Percentiles rank a stretch among this genome's conserved stretches.
These are phyloP conservation scores for Aspergillus aculeatinus DNA, from an alignment of 2,329 filamentous ascomycete genomes.

Conservation along the genomic window DNA sequence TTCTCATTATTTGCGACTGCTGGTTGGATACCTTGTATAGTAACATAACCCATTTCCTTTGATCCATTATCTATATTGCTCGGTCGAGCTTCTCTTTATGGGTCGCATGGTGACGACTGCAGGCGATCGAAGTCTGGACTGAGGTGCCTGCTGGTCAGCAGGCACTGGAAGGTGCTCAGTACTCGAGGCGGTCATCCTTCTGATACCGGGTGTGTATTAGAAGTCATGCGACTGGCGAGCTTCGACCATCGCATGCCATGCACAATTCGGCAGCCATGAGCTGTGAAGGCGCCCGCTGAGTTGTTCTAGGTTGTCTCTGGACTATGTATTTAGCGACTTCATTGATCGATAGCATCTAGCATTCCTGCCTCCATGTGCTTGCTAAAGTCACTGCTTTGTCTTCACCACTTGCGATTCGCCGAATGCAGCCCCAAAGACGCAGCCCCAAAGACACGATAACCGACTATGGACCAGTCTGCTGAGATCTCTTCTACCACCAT, in stretches of 20 bases:
- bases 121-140: neutral
- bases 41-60: slow-evolving; percentile 34
- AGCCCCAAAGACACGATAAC: neutral
- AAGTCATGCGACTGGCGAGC: neutral
- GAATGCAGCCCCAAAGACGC: neutral
- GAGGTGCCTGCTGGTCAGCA: neutral
- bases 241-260: neutral
- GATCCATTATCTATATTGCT: slow-evolving; percentile 19
- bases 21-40: slow-evolving; percentile 40
- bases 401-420: neutral
- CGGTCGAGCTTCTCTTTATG: neutral
- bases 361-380: neutral
- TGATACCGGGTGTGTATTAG: neutral
- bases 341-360: neutral
- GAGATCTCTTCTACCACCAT: neutral
- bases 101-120: neutral
- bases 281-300: neutral
- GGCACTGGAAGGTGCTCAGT: neutral
- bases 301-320: neutral
- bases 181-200: neutral
- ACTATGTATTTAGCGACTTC: neutral
- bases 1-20: slow-evolving; percentile 29
- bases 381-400: neutral
- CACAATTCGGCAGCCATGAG: neutral
- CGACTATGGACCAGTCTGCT: neutral